These are phyloP conservation scores for Pochonia chlamydosporia DNA, from an alignment of 2,329 filamentous ascomycete genomes.

Conservation along the genomic window DNA sequence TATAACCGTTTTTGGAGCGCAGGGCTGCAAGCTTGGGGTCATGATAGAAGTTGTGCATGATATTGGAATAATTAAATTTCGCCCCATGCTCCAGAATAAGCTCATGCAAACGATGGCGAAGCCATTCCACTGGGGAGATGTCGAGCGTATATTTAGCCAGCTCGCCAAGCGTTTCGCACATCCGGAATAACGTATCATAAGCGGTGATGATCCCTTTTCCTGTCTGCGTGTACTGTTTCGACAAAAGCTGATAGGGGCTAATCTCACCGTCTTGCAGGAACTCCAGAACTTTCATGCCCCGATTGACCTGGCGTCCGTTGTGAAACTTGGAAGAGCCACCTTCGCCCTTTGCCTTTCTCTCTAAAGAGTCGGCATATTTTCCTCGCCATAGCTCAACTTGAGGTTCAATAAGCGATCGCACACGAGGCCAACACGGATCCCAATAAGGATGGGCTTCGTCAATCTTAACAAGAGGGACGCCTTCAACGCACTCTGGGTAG, in stretches of 20 bases:
- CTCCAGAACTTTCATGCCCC: slow-evolving; percentile 45
- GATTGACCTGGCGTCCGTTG: slow-evolving; percentile 50
- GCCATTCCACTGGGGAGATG: slow-evolving; percentile 48
- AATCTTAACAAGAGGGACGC: slow-evolving; percentile 49
- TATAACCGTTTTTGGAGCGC: slow-evolving; percentile 47
- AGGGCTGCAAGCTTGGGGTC: slow-evolving; percentile 45
- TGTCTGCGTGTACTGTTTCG: slow-evolving; percentile 41
- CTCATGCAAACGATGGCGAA: slow-evolving; percentile 51
- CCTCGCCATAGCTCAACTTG: slow-evolving; percentile 41
- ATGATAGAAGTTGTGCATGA: slow-evolving; percentile 49
- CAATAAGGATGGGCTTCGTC: slow-evolving; percentile 46
- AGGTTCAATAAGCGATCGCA: slow-evolving; percentile 36
- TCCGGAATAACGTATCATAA: slow-evolving; percentile 52
- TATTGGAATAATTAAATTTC: slow-evolving; percentile 45
- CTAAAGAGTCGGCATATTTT: slow-evolving; percentile 35
- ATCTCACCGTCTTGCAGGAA: slow-evolving; percentile 46
- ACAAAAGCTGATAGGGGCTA: slow-evolving; percentile 51
- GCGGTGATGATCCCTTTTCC: slow-evolving; percentile 36
- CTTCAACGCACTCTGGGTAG: slow-evolving; percentile 45
- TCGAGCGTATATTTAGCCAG: slow-evolving; percentile 48
- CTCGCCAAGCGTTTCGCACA: slow-evolving; percentile 48
- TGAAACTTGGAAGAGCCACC: slow-evolving; percentile 41
- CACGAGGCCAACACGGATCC: slow-evolving; percentile 46
- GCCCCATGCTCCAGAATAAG: slow-evolving; percentile 36
- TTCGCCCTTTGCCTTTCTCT: slow-evolving; percentile 25